Conservation (phyloP, 2,329 filamentous ascomycete species). For the Ophiostoma perfectum region DNA sequence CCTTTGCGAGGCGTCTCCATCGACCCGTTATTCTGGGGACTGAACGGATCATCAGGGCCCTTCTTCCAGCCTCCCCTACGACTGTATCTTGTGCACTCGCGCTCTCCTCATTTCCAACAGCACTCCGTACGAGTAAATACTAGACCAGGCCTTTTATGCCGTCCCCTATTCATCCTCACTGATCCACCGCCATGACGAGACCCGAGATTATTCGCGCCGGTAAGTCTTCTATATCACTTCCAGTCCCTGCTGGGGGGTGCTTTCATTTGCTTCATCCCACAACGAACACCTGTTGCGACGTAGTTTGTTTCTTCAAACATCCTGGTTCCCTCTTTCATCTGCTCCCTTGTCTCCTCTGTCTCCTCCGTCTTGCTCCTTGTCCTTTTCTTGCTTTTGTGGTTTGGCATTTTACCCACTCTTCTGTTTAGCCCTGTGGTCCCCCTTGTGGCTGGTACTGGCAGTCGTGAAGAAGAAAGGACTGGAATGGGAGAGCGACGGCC, state of each 20-base stretch:
- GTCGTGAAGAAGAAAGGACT: slow-evolving; percentile 17
- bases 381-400: slow-evolving; percentile 15
- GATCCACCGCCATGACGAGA: slow-evolving; percentile 49
- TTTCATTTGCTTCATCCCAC: slow-evolving; percentile 8
- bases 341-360: slow-evolving; percentile 24
- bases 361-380: background rate
- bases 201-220: slow-evolving; percentile 56
- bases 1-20: slow-evolving; percentile 4
- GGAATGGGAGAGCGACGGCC: slow-evolving; percentile 15
- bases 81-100: background rate
- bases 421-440: slow-evolving; percentile 20
- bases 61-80: slow-evolving; percentile 18
- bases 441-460: slow-evolving; percentile 18
- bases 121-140: too few species aligned
- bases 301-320: slow-evolving; percentile 17
- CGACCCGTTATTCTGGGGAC: slow-evolving; percentile 23
- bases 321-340: slow-evolving; percentile 19
- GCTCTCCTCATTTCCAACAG: background rate
- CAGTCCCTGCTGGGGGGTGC: slow-evolving; percentile 6
- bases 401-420: slow-evolving; percentile 22
- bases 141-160: slow-evolving; percentile 29
- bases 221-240: slow-evolving; percentile 37
- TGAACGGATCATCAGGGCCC: slow-evolving; percentile 4
- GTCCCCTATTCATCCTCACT: slow-evolving; percentile 30
- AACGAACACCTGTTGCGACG: slow-evolving; percentile 14